These are phyloP conservation scores for Ilex aquifolium DNA, from an alignment of 257 asterid species.

Conservation along the genomic window DNA sequence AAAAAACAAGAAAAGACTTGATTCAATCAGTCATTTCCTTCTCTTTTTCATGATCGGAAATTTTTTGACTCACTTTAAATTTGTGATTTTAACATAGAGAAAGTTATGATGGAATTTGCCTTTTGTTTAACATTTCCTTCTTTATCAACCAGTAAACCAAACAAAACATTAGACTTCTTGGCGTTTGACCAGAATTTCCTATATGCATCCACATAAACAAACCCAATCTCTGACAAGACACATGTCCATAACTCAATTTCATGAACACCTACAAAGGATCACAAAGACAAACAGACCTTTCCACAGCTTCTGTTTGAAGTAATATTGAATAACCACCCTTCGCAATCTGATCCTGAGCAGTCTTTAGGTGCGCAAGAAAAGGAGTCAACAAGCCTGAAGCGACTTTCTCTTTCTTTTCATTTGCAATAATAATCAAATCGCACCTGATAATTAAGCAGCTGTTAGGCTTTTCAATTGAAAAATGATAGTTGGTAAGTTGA, in stretches of 20 bases:
- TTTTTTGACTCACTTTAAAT: too few species aligned
- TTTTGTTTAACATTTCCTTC: too few species aligned
- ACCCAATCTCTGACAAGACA: neutral
- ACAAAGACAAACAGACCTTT: conserved; percentile 53
- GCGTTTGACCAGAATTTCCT: too few species aligned
- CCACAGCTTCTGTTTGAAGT: conserved; percentile 62
- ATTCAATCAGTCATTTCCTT: too few species aligned
- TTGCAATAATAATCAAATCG: conserved; percentile 72
- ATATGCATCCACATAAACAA: too few species aligned
- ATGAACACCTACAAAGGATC: neutral
- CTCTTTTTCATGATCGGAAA: too few species aligned
- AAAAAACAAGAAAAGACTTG: too few species aligned
- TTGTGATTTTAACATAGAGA: too few species aligned
- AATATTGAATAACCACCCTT: conserved; percentile 90
- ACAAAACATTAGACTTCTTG: too few species aligned
- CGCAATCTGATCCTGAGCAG: conserved; percentile 82
- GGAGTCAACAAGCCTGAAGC: conserved; percentile 95
- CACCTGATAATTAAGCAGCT: conserved; percentile 30
- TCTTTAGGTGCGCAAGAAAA: conserved; percentile 78
- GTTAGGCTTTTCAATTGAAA: conserved; percentile 1
- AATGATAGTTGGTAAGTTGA: neutral
- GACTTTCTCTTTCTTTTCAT: conserved; percentile 85
- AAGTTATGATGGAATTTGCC: too few species aligned
- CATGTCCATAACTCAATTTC: neutral
- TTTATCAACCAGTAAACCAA: too few species aligned